Base-by-base conservation (phyloP, 306 rosid species). In the Fragaria iinumae region DNA sequence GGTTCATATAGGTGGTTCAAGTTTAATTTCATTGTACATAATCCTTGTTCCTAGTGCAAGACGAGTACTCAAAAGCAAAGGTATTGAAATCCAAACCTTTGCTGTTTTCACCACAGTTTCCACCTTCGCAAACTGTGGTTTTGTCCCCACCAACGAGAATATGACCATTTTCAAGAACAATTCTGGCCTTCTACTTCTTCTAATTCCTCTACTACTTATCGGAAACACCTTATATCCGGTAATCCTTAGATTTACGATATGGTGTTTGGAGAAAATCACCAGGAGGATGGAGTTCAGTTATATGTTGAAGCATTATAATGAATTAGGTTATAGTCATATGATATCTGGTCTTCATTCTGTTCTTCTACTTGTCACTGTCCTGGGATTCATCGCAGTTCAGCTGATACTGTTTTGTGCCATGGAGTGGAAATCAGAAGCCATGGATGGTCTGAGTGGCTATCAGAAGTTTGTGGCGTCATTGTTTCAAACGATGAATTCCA, bases 71-170 rank as follows among this genome's bases (percentile, higher is more conserved):
- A 10, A 75, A 43, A 67, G 11, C 5, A 91, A 91, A 73, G 87
- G 84, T 5, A 39, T 84, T 49, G 25, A 81, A 2, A 18, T 77
- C 23, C 23, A 1, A 45, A 94, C 93, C 17, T 94, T 91, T 69
- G 84, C 95, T 6, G 11, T 88, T 16, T 90, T 90, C 67, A 79
- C 84, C 11, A 17, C 85, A 25, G 89, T 89, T 69, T 91, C 98
- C 4, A 76, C 89, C n/a, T 85, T 94, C 39, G 71, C 96, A 3
- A 90, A 79, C 5, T 88, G 94, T 39, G 98, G 97, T 6, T 93
- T 80, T 71, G 14, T 91, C 23, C 97, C 97, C 12, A 90, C 94
- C 0, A 93, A 93, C n/a, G 96, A 93, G 81, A 91, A 89, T 71
- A 83, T 93, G 93, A 82, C 86, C 1, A 79, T 87, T 29, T 93